Evolutionary conservation across 192 early-diverging fungal species (phyloP).

Genomic region (Thamnidium elegans): DNA sequence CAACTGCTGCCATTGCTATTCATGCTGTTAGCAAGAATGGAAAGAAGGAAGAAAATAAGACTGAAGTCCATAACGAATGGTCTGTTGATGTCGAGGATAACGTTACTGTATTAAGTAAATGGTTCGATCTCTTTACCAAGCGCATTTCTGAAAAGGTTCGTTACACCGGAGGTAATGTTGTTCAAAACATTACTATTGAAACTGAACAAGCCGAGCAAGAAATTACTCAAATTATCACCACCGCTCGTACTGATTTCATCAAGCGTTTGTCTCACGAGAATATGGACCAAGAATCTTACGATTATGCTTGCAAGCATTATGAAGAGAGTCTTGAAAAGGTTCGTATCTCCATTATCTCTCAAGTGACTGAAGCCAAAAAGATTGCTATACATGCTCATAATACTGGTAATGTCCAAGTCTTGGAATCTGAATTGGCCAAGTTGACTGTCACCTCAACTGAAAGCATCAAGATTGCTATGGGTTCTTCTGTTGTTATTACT

Average conservation of each 20-base stretch:
- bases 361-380: constrained; percentile 13
- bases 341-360: background rate
- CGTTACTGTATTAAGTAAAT: constrained; percentile 4
- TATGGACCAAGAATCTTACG: constrained; percentile 6
- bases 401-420: background rate
- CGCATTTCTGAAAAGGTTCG: background rate
- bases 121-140: constrained; percentile 13
- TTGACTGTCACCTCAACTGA: background rate
- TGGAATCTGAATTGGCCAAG: background rate
- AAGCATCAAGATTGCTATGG: constrained; percentile 14
- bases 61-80: background rate
- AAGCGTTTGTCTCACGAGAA: constrained; percentile 8
- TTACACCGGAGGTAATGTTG: background rate
- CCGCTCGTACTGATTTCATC: constrained; percentile 14
- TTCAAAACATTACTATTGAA: background rate
- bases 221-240: constrained; percentile 1
- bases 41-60: background rate
- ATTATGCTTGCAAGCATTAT: constrained; percentile 20
- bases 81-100: constrained; percentile 22
- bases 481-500: constrained; percentile 3
- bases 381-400: constrained; percentile 15
- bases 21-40: background rate
- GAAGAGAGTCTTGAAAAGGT: constrained; percentile 13
- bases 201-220: constrained; percentile 15
- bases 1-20: constrained; percentile 9